These are phyloP conservation scores for Nitzschia palea DNA, from an alignment of 108 stramenopile species.

Conservation along the genomic window DNA sequence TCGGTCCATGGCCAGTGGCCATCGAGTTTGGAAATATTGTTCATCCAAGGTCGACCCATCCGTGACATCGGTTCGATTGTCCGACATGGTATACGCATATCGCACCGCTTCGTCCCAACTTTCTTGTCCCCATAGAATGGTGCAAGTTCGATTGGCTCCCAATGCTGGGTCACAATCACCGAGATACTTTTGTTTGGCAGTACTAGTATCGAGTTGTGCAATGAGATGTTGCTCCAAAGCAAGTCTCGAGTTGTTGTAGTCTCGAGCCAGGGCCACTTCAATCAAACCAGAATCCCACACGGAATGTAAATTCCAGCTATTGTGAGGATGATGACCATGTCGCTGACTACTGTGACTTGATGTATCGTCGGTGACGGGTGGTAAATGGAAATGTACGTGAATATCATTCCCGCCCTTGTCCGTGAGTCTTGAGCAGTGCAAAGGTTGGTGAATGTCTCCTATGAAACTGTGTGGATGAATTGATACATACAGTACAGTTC, in stretches of 20 bases:
- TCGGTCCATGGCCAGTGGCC: slow-evolving; percentile 37
- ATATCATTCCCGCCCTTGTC: slow-evolving; percentile 66
- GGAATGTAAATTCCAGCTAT: slow-evolving; percentile 52
- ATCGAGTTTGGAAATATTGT: slow-evolving; percentile 44
- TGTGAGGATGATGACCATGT: slow-evolving; percentile 7
- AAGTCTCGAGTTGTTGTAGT: slow-evolving; percentile 30
- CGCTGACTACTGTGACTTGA: neutral
- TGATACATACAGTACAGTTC: too few species aligned
- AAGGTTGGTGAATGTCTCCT: slow-evolving; percentile 72
- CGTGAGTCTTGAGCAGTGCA: slow-evolving; percentile 45
- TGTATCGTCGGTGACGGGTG: neutral
- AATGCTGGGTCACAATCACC: slow-evolving; percentile 19
- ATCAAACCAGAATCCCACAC: slow-evolving; percentile 69
- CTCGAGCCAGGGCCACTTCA: slow-evolving; percentile 29
- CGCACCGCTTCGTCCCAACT: slow-evolving; percentile 38
- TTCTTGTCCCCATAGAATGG: slow-evolving; percentile 50
- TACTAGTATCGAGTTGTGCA: neutral
- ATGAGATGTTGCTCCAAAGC: slow-evolving; percentile 35
- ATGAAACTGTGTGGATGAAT: slow-evolving; percentile 32
- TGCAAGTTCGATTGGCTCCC: slow-evolving; percentile 19
- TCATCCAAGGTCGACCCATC: slow-evolving; percentile 37
- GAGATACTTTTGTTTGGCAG: slow-evolving; percentile 11
- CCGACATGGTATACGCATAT: slow-evolving; percentile 46
- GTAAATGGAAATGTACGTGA: slow-evolving; percentile 38
- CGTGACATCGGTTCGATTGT: slow-evolving; percentile 31